Evolutionary conservation across 176 grass and related monocot genomes (phyloP), one percentile per base, ranked within the genome.

Genomic region (Ampelocalamus luodianensis): DNA sequence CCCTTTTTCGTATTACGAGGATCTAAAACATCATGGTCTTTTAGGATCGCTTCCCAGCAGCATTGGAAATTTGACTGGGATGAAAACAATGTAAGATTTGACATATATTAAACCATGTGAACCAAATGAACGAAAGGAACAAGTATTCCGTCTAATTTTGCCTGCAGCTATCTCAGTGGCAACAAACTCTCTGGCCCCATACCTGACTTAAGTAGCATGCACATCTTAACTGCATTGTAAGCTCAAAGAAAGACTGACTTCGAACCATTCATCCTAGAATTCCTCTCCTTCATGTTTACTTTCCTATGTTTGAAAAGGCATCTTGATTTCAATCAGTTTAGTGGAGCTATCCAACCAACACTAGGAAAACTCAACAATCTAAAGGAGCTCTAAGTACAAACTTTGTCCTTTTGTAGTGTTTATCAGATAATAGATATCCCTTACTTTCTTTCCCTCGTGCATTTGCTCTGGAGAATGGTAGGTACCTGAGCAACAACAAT

Each of bases 151-250:
- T 78, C 74, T 89, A 46, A 76, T 59, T 32, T 36, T 70, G 45
- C 8, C 51, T 82, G 46, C 85, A 93, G 92, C 70, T 85, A 74
- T 84, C 87, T 95, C 51, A 82, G 93, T 56, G 88, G 88, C 71
- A 99, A 96, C 86, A 94, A 92, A 29, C 84, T 99, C 56, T 94
- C 89, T 10, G 93, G 93, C 62, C 70, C 91, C 60, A 92, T 99
- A 72, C 93, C 96, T 73, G 86, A 96, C 53, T 45, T 99, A 65
- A 89, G 86, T 76, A 75, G 76, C 74, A 82, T 96, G 87, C 94
- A n/a, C 37, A 88, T 49, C 75, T 73, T 99, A 69, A 65, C 54
- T 37, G 65, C 74, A 14, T 32, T 99, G 93, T 99, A 95, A 95
- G 96, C 58, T 86, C 69, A 79, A 65, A 36, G 58, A 32, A 71